Base-by-base conservation (phyloP, 2,329 filamentous ascomycete genomes). In the Alternaria sp. region DNA sequence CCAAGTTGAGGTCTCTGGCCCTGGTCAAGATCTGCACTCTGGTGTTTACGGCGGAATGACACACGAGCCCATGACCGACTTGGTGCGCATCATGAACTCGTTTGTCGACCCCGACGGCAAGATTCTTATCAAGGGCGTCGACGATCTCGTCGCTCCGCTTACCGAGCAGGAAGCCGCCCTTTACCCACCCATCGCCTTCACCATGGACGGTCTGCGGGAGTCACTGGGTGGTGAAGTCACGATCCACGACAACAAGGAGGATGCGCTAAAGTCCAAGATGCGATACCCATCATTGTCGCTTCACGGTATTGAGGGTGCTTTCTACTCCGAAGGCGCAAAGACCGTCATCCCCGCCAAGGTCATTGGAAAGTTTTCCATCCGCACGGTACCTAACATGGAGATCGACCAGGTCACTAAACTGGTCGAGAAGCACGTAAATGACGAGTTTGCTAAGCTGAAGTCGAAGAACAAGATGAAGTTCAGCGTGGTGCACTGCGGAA, bases 311-410 rank as follows among this genome's bases (percentile, higher is more conserved):
- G 95, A 99, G 81, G 95, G 95, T 59, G 95, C 93, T 51, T 99
- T 96, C 83, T 94, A 91, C 42, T 90, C 91, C 2, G 90, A 93
- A 5, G 95, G 95, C 45, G 95, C 93, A 56, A 99, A 99, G 86
- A 99, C 95, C 1, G 95, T 99, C 72, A 99, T 99, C 71, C 95
- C 95, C 3, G 94, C 95, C 73, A 97, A 97, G 84, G 95, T 99
- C 57, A 91, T 90, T 72, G 95, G 95, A 80, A 99, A 99, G 83
- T 99, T 99, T 84, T 96, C 92, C 50, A 97, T 99, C 81, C 89
- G 95, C 69, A 98, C 93, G 34, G 95, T 99, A 23, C 95, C 95
- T 52, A 88, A 99, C 82, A 99, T 99, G 95, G 91, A 97, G 77
- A 92, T 92, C 70, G 88, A 92, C 56, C 87, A 89, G 74, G 96